Conservation (phyloP, 495 filamentous ascomycete species). For the Talaromyces thailandensis region DNA sequence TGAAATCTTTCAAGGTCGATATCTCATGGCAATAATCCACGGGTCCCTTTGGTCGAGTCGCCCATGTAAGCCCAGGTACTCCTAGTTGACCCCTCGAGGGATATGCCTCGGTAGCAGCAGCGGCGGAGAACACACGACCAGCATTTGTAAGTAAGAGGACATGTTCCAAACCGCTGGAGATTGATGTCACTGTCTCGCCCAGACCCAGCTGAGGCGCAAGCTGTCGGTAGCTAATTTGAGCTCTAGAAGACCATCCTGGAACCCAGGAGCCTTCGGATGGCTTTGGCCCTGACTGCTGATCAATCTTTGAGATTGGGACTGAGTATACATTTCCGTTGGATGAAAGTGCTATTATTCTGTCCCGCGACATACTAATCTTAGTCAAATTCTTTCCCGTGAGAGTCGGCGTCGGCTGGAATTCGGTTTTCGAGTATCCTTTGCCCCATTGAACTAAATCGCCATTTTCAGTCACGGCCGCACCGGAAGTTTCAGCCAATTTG, state of each 20-base stretch:
- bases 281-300: slow-evolving; percentile 59
- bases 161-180: slow-evolving; percentile 76
- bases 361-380: slow-evolving; percentile 63
- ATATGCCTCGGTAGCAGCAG: slow-evolving; percentile 65
- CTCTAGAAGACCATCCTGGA: slow-evolving; percentile 55
- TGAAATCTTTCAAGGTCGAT: slow-evolving; percentile 49
- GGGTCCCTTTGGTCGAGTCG: slow-evolving; percentile 63
- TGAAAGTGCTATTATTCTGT: slow-evolving; percentile 74
- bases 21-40: slow-evolving; percentile 77
- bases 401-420: slow-evolving; percentile 55
- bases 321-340: slow-evolving; percentile 79
- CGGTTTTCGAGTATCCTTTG: slow-evolving; percentile 53
- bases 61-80: slow-evolving; percentile 71
- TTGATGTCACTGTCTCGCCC: slow-evolving; percentile 64
- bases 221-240: slow-evolving; percentile 59
- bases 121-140: slow-evolving; percentile 80
- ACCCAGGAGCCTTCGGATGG: slow-evolving; percentile 59
- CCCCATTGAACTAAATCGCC: slow-evolving; percentile 95
- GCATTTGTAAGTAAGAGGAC: slow-evolving; percentile 74
- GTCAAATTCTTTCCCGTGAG: slow-evolving; percentile 72
- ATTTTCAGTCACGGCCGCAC: slow-evolving; percentile 80
- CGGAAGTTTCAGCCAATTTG: slow-evolving; percentile 74
- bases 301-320: slow-evolving; percentile 62
- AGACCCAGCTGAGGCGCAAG: slow-evolving; percentile 61
- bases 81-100: slow-evolving; percentile 82